These are phyloP conservation scores for Hypoxylon sp. DNA, from an alignment of 2,329 filamentous ascomycete genomes.

Conservation along the genomic window DNA sequence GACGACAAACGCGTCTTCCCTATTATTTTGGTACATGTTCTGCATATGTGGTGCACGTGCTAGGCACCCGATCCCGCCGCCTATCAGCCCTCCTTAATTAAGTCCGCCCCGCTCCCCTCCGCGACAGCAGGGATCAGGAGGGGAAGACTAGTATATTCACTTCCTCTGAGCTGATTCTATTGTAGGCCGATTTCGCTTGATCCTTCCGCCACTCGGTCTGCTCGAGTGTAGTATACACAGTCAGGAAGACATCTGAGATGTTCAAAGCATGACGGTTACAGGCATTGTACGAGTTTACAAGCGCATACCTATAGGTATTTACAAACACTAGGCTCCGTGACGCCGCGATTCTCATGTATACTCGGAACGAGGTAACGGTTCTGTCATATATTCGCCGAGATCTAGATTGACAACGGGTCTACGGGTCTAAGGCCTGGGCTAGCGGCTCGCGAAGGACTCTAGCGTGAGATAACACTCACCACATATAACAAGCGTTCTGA, in stretches of 20 bases:
- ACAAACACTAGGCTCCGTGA: slow-evolving; percentile 12
- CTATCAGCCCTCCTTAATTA: slow-evolving; percentile 40
- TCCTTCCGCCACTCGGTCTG: slow-evolving; percentile 20
- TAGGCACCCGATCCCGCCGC: slow-evolving; percentile 27
- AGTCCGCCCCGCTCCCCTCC: slow-evolving; percentile 47
- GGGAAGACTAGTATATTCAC: slow-evolving; percentile 17
- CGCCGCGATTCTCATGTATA: slow-evolving; percentile 12
- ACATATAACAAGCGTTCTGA: slow-evolving; percentile 24
- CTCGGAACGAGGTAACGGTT: slow-evolving; percentile 24
- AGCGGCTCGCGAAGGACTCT: slow-evolving; percentile 33
- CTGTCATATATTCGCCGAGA: slow-evolving; percentile 43
- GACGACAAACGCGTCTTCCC: slow-evolving; percentile 26
- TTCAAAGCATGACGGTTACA: not conserved
- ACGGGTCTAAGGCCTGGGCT: slow-evolving; percentile 33
- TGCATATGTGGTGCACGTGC: slow-evolving; percentile 38
- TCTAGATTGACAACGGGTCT: slow-evolving; percentile 41
- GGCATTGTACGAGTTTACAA: slow-evolving; percentile 3
- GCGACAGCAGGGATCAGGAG: slow-evolving; percentile 36
- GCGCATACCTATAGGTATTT: slow-evolving; percentile 1
- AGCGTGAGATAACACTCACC: slow-evolving; percentile 38
- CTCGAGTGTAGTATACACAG: not conserved
- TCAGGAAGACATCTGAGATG: not conserved
- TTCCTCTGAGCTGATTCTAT: slow-evolving; percentile 22
- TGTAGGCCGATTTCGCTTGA: slow-evolving; percentile 40
- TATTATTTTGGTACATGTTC: slow-evolving; percentile 31